A percentile compares a stretch with the other conserved stretches of the same genome.
These are phyloP conservation scores for Pythium folliculosum DNA, from an alignment of 352 stramenopile species.

Conservation along the genomic window DNA sequence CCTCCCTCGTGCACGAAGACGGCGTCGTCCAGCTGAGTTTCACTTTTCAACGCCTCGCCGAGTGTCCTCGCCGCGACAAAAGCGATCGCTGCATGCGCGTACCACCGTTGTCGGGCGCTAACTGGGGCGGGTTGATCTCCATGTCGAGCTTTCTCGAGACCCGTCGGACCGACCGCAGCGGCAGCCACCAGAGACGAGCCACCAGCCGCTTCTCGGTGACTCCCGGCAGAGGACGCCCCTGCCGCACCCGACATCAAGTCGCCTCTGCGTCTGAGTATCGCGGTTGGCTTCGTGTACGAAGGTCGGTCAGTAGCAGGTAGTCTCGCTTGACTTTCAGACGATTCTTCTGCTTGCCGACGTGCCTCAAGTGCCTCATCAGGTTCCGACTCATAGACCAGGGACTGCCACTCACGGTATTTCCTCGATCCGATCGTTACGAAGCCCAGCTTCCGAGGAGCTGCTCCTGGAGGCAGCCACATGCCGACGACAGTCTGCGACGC, in stretches of 20 bases:
- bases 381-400: conserved; percentile 17
- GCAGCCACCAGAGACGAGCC: too few relatives aligned
- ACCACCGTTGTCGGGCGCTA: too few relatives aligned
- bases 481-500: conserved; percentile 9
- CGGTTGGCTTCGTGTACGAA: background rate
- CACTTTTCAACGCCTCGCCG: background rate
- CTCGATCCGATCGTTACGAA: conserved; percentile 18
- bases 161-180: too few relatives aligned
- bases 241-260: too few relatives aligned
- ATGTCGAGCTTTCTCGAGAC: background rate
- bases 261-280: conserved; percentile 1
- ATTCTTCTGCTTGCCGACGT: background rate
- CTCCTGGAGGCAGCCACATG: background rate
- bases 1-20: conserved; percentile 24
- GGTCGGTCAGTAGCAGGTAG: background rate
- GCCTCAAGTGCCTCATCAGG: conserved; percentile 8
- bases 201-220: background rate
- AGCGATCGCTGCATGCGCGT: background rate
- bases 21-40: background rate
- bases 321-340: background rate
- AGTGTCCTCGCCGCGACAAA: conserved; percentile 4
- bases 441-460: background rate
- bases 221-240: too few relatives aligned
- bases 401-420: conserved; percentile 15
- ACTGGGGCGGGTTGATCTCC: too few relatives aligned